Conservation (phyloP, 2,329 filamentous ascomycete species). For the Neocucurbitaria cava region DNA sequence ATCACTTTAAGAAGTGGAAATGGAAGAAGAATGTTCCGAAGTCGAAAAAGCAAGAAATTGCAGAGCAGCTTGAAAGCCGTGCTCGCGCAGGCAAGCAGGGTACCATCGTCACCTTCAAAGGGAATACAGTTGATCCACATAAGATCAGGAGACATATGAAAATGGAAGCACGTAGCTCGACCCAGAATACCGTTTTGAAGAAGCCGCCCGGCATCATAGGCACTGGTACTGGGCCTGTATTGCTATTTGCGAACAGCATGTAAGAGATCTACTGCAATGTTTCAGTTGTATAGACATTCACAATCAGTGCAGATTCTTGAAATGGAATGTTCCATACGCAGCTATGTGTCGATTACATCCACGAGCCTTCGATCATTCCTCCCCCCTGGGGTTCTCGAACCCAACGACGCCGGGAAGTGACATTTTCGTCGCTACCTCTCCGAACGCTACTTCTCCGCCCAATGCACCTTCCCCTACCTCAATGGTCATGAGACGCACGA, state of each 20-base stretch:
- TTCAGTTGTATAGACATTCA: neutral
- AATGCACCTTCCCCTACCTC: conserved; percentile 32
- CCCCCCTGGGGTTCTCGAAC: conserved; percentile 13
- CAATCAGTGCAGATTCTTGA: conserved; percentile 25
- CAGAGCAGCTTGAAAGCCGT: conserved; percentile 18
- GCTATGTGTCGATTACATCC: conserved; percentile 7
- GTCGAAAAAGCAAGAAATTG: conserved; percentile 27
- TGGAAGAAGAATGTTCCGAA: conserved; percentile 34
- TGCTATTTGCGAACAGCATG: conserved; percentile 23
- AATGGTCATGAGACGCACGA: conserved; percentile 17
- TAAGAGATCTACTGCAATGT: conserved; percentile 10
- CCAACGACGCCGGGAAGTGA: conserved; percentile 24
- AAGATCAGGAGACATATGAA: conserved; percentile 37
- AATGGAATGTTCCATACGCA: conserved; percentile 37
- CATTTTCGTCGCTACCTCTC: conserved; percentile 25
- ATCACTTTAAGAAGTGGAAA: conserved; percentile 43
- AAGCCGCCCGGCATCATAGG: neutral
- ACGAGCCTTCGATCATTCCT: conserved; percentile 14
- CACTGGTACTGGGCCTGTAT: neutral
- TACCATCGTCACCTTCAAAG: conserved; percentile 25
- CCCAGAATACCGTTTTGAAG: conserved; percentile 4
- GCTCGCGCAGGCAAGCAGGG: conserved; percentile 17
- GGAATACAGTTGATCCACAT: conserved; percentile 30
- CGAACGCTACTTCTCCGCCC: conserved; percentile 17
- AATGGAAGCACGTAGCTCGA: conserved; percentile 7